Percentiles rank a stretch among this genome's conserved stretches.
Evolutionary conservation across 352 stramenopile species (phyloP).

Genomic region (Pythium vanterpoolii): DNA sequence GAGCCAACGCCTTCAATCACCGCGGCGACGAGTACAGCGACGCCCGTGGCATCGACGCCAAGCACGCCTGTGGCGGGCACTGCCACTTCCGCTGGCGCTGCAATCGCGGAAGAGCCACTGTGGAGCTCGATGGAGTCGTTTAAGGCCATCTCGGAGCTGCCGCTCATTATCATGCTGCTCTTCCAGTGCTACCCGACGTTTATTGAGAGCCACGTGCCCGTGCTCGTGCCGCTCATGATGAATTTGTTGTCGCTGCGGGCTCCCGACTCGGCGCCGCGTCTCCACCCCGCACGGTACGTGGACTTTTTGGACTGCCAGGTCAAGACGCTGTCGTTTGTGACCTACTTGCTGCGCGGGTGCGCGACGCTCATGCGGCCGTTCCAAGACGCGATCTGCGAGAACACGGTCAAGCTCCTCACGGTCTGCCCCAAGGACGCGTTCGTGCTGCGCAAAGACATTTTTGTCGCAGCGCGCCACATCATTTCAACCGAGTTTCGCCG

Average conservation of each 20-base stretch:
- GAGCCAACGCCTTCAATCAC: no score
- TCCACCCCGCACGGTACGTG: constrained; percentile 71
- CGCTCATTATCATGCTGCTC: constrained; percentile 98
- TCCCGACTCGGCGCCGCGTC: constrained; percentile 49
- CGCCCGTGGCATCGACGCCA: background rate
- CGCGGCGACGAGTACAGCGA: background rate
- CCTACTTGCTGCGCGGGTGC: constrained; percentile 93
- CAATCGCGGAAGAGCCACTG: constrained; percentile 36
- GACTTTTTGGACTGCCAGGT: constrained; percentile 95
- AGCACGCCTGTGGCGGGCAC: background rate
- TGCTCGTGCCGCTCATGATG: constrained; percentile 98
- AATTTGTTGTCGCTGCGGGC: constrained; percentile 87
- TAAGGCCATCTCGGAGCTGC: constrained; percentile 95
- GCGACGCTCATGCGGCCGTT: constrained; percentile 93
- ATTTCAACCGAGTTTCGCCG: constrained; percentile 97
- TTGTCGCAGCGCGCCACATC: constrained; percentile 95
- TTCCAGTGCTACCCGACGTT: constrained; percentile 98
- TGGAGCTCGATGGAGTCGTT: constrained; percentile 90
- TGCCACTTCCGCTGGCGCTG: background rate
- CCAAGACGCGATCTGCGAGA: constrained; percentile 92
- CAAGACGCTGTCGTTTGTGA: constrained; percentile 98
- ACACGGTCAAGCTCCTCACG: constrained; percentile 93
- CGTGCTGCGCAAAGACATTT: constrained; percentile 94
- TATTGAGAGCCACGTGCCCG: constrained; percentile 93
- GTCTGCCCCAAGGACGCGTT: constrained; percentile 95